These are phyloP conservation scores for Agroathelia rolfsii DNA, from an alignment of 1,284 basidiomycete genomes.

Conservation along the genomic window DNA sequence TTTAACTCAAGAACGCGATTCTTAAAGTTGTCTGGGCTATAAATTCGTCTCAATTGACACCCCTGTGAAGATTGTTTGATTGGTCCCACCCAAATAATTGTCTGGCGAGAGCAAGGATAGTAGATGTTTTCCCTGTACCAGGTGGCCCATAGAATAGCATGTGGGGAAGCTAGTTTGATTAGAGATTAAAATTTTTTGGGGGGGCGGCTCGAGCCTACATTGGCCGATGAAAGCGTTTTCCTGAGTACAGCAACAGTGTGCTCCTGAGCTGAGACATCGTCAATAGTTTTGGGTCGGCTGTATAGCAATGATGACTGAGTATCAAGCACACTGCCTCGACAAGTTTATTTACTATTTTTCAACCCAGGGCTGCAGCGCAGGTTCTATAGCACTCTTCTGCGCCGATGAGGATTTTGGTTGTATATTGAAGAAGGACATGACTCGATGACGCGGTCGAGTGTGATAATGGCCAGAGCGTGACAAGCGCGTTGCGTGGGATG, in stretches of 20 bases:
- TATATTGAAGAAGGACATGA: conserved; percentile 59
- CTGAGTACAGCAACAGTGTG: conserved; percentile 88
- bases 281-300: conserved; percentile 95
- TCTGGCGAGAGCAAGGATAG: conserved; percentile 88
- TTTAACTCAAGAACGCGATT: conserved; percentile 96
- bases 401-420: conserved; percentile 27
- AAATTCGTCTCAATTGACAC: conserved; percentile 12
- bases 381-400: conserved; percentile 38
- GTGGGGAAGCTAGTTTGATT: conserved; percentile 96
- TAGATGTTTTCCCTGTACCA: conserved; percentile 97
- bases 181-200: too few relatives aligned
- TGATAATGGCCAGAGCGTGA: too few relatives aligned
- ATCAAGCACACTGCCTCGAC: neutral
- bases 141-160: conserved; percentile 99
- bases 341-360: conserved; percentile 78
- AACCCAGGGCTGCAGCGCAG: conserved; percentile 86
- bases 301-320: conserved; percentile 1
- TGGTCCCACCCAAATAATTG: conserved; percentile 85
- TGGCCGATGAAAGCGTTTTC: conserved; percentile 87
- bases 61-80: conserved; percentile 89
- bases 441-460: too few relatives aligned
- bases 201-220: too few relatives aligned
- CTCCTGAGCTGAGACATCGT: conserved; percentile 95
- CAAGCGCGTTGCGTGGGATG: conserved; percentile 25
- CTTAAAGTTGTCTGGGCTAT: conserved; percentile 90